Evolutionary conservation across 2,329 filamentous ascomycete genomes (phyloP).

Genomic region (Ophiosphaerella herpotricha): DNA sequence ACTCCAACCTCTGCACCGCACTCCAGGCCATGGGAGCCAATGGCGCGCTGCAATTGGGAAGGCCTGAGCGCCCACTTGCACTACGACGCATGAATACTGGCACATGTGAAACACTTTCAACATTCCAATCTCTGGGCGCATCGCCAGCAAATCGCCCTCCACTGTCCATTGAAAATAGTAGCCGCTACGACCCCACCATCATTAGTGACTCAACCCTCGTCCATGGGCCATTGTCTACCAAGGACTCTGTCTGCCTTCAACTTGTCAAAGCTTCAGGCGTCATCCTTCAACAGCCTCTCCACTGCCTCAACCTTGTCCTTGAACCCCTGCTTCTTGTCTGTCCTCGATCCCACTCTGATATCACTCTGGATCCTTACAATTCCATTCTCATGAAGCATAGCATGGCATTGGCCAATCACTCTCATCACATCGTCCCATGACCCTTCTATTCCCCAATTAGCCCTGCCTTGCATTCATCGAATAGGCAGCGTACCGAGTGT

Average conservation of each 20-base stretch:
- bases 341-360: conserved; percentile 83
- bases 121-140: too few relatives aligned
- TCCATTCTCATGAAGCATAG: conserved; percentile 46
- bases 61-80: too few relatives aligned
- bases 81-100: too few relatives aligned
- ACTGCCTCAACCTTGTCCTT: conserved; percentile 76
- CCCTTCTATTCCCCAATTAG: conserved; percentile 65
- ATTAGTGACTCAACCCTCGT: too few relatives aligned
- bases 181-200: too few relatives aligned
- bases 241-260: not conserved
- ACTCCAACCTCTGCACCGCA: conserved; percentile 2
- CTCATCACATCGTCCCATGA: conserved; percentile 87
- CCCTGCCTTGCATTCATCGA: too few relatives aligned
- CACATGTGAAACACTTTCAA: too few relatives aligned
- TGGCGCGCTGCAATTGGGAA: not conserved
- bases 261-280: conserved; percentile 34
- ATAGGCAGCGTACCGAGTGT: conserved; percentile 72
- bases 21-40: not conserved
- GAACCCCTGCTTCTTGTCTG: conserved; percentile 82
- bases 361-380: conserved; percentile 77
- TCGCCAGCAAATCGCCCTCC: too few relatives aligned
- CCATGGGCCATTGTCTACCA: too few relatives aligned
- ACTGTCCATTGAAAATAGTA: too few relatives aligned
- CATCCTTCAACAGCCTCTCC: conserved; percentile 54
- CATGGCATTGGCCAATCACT: conserved; percentile 47